A percentile compares a stretch with the other conserved stretches of the same genome.
phyloP scores from a whole-genome alignment of 192 early-diverging fungal genomes.

The Cetraspora pellucida region DNA sequence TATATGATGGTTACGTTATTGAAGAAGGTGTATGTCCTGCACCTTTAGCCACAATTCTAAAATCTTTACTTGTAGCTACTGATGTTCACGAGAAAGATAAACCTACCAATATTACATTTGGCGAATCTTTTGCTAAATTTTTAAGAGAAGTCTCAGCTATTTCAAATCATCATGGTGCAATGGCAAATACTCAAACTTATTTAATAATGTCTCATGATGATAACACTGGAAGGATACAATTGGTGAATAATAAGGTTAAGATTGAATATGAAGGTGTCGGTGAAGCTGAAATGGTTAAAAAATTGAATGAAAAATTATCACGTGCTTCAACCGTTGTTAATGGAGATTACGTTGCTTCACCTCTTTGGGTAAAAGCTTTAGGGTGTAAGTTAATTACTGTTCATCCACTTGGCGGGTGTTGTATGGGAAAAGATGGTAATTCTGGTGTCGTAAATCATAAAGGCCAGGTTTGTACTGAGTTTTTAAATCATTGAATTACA shows the following conservation, averaged over 20 bases:
- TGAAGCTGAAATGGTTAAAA: constrained; percentile 32
- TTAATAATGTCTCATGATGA: constrained; percentile 58
- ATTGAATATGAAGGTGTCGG: constrained; percentile 44
- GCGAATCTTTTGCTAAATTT: constrained; percentile 36
- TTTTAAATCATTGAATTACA: too few relatives aligned
- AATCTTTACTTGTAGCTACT: constrained; percentile 28
- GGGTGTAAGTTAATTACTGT: constrained; percentile 42
- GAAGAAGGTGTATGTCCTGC: constrained; percentile 36
- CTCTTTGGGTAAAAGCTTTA: constrained; percentile 34
- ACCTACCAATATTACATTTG: constrained; percentile 29
- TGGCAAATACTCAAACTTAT: constrained; percentile 49
- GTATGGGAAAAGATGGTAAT: constrained; percentile 41
- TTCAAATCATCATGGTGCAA: constrained; percentile 40
- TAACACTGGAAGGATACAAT: constrained; percentile 38
- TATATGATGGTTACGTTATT: too few relatives aligned
- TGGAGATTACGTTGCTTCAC: constrained; percentile 46
- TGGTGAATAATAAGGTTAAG: constrained; percentile 41
- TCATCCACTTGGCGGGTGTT: constrained; percentile 53
- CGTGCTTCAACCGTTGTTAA: constrained; percentile 31
- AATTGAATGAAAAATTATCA: constrained; percentile 39
- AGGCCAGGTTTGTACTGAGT: constrained; percentile 38
- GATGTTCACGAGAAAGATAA: constrained; percentile 30
- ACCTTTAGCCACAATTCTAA: constrained; percentile 32
- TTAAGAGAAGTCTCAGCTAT: constrained; percentile 39
- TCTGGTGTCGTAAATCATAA: constrained; percentile 53